Base-by-base conservation (phyloP, 495 filamentous ascomycete genomes). In the Hypoxylon crocopeplum region DNA sequence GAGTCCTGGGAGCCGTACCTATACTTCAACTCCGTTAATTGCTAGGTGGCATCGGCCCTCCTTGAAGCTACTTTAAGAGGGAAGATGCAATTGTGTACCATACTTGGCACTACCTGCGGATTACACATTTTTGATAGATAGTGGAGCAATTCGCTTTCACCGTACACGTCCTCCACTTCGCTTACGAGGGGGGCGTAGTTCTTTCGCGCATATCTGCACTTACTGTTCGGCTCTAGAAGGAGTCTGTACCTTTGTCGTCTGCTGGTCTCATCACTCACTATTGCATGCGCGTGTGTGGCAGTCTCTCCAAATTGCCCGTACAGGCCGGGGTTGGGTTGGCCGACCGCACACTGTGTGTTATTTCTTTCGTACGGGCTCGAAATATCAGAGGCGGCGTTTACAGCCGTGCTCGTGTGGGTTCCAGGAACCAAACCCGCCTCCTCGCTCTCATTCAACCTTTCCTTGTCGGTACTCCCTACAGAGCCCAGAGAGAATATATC, bases 151-250 rank as follows among this genome's bases (percentile, higher is more conserved):
- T 29, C 37, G 39, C 39, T 55, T 59, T 64, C 61, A 64, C 61
- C 61, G 61, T 64, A 16, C 44, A 64, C 55, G 55, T 64, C 55
- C 61, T 64, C 61, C 61, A 64, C 61, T 64, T 64, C 11, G 61
- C 61, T 56, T 64, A 51, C 61, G 56, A 59, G 49, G 61, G 59
- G 61, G 48, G 61, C 61, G 61, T 64, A 51, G 61, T 40, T 50
- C 61, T 64, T 64, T 64, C 61, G 55, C 61, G 55, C 61, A 64
- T 64, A 64, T 64, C 61, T 64, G 61, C 61, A 64, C 55, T 64
- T 64, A 64, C 61, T 64, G 60, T 64, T 64, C 54, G 60, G 47
- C 54, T 59, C 36, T 59, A 16, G 54, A 64, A 50, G 60, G 48
- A 48, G 48, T 34, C 47, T 40, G 52, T 56, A 40, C 34, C 16